phyloP scores from a whole-genome alignment of 1,139 yeast species.

The Chernovozyma aurita region DNA sequence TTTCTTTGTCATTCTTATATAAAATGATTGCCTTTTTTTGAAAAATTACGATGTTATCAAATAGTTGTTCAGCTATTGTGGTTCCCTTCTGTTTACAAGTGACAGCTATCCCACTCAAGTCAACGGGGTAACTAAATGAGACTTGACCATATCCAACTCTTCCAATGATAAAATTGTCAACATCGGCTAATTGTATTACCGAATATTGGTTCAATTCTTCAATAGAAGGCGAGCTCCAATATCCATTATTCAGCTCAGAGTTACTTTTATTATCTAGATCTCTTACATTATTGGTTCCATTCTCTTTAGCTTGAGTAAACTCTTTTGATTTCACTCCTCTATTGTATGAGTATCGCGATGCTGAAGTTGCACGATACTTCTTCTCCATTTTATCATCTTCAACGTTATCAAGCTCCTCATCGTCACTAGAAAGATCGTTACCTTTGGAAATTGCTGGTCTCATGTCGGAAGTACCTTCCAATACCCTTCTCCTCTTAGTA shows the following conservation, averaged over 20 bases:
- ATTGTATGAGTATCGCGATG: conserved; percentile 14
- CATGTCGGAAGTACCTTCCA: conserved; percentile 12
- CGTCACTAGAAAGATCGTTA: conserved; percentile 16
- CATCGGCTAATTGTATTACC: conserved; percentile 47
- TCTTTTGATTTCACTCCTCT: conserved; percentile 7
- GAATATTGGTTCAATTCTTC: conserved; percentile 47
- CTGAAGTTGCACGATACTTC: conserved; percentile 7
- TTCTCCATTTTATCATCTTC: no score
- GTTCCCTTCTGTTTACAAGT: conserved; percentile 28
- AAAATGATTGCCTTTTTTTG: conserved; percentile 59
- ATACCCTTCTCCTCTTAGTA: conserved; percentile 28
- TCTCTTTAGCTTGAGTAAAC: conserved; percentile 6
- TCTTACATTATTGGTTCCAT: conserved; percentile 5
- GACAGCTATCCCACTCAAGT: conserved; percentile 46
- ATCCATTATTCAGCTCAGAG: conserved; percentile 36
- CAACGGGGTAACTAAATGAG: conserved; percentile 69
- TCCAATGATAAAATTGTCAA: conserved; percentile 72
- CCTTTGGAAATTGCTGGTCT: conserved; percentile 13
- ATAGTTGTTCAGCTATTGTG: conserved; percentile 30
- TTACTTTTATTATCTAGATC: not conserved
- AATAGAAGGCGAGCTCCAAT: conserved; percentile 79
- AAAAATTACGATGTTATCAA: conserved; percentile 58
- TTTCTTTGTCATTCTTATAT: conserved; percentile 50
- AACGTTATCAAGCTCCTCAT: conserved; percentile 17
- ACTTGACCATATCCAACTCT: conserved; percentile 74